Base-by-base conservation (phyloP, 2,329 filamentous ascomycete species). In the Colletotrichum theobromicola region DNA sequence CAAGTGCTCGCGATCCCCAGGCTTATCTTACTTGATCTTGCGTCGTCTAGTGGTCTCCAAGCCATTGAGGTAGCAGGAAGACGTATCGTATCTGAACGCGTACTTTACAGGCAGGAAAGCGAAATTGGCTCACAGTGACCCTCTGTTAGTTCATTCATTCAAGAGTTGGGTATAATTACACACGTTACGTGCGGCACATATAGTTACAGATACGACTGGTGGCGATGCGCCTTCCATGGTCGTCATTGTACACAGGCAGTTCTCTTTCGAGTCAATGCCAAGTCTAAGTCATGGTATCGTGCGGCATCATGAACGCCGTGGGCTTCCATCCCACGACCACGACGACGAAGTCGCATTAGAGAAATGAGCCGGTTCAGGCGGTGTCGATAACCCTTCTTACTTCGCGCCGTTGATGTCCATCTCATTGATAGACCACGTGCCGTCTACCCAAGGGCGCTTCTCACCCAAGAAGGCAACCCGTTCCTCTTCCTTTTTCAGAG, bases 401-500 rank as follows among this genome's bases (percentile, higher is more conserved):
- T 84, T 82, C 55, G 77, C 77, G 21, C 85, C 86, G 70, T 89
- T 87, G 74, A 92, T 87, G 80, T 96, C 93, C 85, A 98, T 91
- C 81, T 96, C 94, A 75, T 91, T 90, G 30, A 95, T 87, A 67
- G 91, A 90, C 96, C 96, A 98, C 16, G 87, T 85, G 28, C 87
- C 88, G 77, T 95, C 92, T 28, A 93, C 90, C 93, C 94, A 98
- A 13, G 93, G 88, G 82, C 94, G 94, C 86, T 93, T 94, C 86
- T 96, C 93, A 46, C 96, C 96, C 5, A 99, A 87, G 76, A 98
- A 93, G 26, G 93, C 91, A 28, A 93, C 87, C 67, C 91, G 91
- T 72, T 92, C 92, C 75, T 91, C 84, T 46, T 88, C 85, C 70
- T 89, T 90, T 24, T 88, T 88, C 10, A 93, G 85, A 7, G 88